Base-by-base conservation (phyloP, 108 stramenopile species). In the Mayamaea pseudoterrestris region DNA sequence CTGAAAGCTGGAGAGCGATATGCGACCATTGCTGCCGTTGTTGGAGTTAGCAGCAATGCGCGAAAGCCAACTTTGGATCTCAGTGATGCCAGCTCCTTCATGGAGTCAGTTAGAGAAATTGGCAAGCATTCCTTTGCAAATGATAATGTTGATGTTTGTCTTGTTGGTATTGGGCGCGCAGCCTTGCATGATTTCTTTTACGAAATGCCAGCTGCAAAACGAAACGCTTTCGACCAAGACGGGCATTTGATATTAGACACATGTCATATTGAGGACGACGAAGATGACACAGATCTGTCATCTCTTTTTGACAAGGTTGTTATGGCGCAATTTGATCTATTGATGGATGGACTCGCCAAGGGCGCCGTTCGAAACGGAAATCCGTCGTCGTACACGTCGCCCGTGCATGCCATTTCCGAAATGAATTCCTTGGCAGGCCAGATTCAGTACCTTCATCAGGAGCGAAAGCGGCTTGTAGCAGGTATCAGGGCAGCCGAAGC, bases 11-110 rank as follows among this genome's bases (percentile, higher is more conserved):
- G 27, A 21, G 3, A 49, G 16, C 40, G 22, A 22, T 73, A 63
- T 50, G 76, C 76, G 9, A 73, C 76, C 0, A 62, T 83, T 18
- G 74, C 80, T 5, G 71, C 80, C 16, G 55, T 83, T 26, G 71
- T 73, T 44, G 66, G 65, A 8, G 51, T 66, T 6, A 34, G 32
- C 11, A 34, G 32, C 11, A 34, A 34, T 34, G 32, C 8, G 8
- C 12, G 11, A 8, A 50, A 21, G n/a, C 9, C 27, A 17, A 14
- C n/a, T n/a, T n/a, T n/a, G 17, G n/a, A 35, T 14, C 42, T 18
- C 16, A 27, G 41, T 9, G 32, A 36, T 41, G 64, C 57, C 13
- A 6, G 35, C 6, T 50, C 57, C 12, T 48, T 70, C 30, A 35
- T 52, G 53, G 64, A 73, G 48, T 64, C 58, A 0, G 29, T 61